Evolutionary conservation across 192 early-diverging fungal genomes (phyloP).

Genomic region (Phycomyces blakesleeanus): DNA sequence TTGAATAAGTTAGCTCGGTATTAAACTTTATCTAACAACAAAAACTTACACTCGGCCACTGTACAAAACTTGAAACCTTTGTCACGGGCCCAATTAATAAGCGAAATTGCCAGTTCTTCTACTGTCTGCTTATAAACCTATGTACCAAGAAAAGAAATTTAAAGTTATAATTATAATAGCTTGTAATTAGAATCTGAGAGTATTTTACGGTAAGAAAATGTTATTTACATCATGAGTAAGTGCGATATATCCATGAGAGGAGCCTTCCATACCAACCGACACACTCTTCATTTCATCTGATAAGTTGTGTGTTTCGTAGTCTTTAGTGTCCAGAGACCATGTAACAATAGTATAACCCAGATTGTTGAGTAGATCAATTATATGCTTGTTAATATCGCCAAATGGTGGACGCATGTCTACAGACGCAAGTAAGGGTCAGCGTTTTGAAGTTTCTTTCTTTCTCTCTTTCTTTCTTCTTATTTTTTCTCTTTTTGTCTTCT

Average conservation of each 20-base stretch:
- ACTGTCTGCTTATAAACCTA: constrained; percentile 21
- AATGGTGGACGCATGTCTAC: constrained; percentile 41
- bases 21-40: not conserved
- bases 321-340: constrained; percentile 42
- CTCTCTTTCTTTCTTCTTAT: too few species aligned
- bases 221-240: constrained; percentile 39
- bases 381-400: constrained; percentile 29
- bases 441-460: too few species aligned
- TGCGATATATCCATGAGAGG: constrained; percentile 31
- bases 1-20: not conserved
- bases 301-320: constrained; percentile 31
- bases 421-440: not conserved
- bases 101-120: not conserved
- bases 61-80: constrained; percentile 20
- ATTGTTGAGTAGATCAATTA: constrained; percentile 13
- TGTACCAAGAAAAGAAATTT: not conserved
- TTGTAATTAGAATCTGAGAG: not conserved
- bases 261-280: constrained; percentile 5
- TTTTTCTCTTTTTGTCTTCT: too few species aligned
- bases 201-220: not conserved
- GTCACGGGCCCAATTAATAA: constrained; percentile 1
- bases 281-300: constrained; percentile 7
- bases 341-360: constrained; percentile 35
- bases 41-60: constrained; percentile 21
- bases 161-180: not conserved